Evolutionary conservation across 768 basidiomycete species (phyloP).

Genomic region (Megacollybia marginata): DNA sequence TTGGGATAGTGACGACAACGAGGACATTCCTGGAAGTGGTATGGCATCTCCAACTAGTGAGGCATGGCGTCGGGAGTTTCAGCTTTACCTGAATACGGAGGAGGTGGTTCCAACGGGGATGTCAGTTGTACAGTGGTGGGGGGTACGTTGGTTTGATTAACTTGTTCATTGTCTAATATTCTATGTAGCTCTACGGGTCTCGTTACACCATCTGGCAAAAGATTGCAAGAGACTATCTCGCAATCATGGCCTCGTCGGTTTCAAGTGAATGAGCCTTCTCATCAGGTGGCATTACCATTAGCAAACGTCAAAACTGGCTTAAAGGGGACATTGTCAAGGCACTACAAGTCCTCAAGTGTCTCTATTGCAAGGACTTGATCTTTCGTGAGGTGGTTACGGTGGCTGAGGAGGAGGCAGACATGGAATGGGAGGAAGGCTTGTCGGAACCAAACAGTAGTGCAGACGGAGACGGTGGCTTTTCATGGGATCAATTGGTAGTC

Average conservation of each 20-base stretch:
- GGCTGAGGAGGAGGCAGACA: background rate
- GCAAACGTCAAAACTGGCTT: conserved; percentile 23
- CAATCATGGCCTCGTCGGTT: too few species aligned
- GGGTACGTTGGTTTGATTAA: conserved; percentile 15
- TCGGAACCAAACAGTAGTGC: background rate
- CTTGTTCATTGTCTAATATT: conserved; percentile 14
- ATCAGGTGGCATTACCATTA: too few species aligned
- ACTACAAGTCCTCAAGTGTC: too few species aligned
- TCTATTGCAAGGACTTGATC: conserved; percentile 19
- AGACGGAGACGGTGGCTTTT: background rate
- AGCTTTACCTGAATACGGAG: too few species aligned
- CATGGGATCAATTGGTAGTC: too few species aligned
- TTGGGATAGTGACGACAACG: conserved; percentile 3
- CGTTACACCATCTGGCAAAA: conserved; percentile 30
- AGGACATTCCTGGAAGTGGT: conserved; percentile 1
- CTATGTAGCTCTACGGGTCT: conserved; percentile 17
- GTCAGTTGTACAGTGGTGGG: conserved; percentile 26
- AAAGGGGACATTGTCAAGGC: conserved; percentile 19
- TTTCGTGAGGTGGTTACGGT: conserved; percentile 9
- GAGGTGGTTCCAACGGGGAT: too few species aligned
- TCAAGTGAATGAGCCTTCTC: too few species aligned
- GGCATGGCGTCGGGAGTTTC: conserved; percentile 14
- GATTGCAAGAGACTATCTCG: conserved; percentile 27
- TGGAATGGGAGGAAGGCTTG: background rate
- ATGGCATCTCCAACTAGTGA: too few species aligned